Percentiles rank a stretch among this genome's conserved stretches.
These are phyloP conservation scores for Pseudonitzschia pungens DNA, from an alignment of 108 stramenopile species.

Conservation along the genomic window DNA sequence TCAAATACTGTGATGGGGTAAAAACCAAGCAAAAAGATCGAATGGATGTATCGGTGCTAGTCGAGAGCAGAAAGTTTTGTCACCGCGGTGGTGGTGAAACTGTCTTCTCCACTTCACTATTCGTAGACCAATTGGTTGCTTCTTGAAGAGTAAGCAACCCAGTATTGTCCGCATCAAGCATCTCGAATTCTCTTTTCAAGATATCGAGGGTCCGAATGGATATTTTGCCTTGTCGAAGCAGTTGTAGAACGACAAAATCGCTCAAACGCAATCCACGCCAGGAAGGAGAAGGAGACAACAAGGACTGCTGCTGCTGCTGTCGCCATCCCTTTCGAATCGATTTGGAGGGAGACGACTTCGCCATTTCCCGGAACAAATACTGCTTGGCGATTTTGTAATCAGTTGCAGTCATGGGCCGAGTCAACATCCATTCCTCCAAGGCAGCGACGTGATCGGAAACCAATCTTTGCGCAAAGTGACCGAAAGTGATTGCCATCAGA, in stretches of 20 bases:
- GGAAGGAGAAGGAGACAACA: not conserved
- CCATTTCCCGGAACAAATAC: slow-evolving; percentile 29
- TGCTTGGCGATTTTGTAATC: slow-evolving; percentile 56
- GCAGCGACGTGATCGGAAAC: slow-evolving; percentile 51
- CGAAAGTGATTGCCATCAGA: slow-evolving; percentile 64
- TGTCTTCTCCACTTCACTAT: not conserved
- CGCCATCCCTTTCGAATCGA: not conserved
- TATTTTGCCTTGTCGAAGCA: slow-evolving; percentile 64
- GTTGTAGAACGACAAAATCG: slow-evolving; percentile 68
- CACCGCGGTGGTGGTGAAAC: not conserved
- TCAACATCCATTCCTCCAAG: slow-evolving; percentile 46
- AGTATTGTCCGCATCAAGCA: slow-evolving; percentile 34
- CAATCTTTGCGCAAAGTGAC: slow-evolving; percentile 59
- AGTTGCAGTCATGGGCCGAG: slow-evolving; percentile 42
- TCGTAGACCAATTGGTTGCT: slow-evolving; percentile 26
- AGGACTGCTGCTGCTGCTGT: slow-evolving; percentile 12
- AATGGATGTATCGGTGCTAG: no score
- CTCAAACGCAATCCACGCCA: slow-evolving; percentile 41
- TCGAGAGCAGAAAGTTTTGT: not conserved
- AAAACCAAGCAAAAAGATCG: no score
- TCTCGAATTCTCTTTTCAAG: slow-evolving; percentile 55
- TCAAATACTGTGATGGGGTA: no score
- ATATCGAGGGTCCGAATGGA: slow-evolving; percentile 44
- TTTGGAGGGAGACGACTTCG: not conserved
- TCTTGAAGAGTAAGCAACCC: slow-evolving; percentile 40